These are phyloP conservation scores for Takashimella koratensis DNA, from an alignment of 1,284 basidiomycete species.

Conservation along the genomic window DNA sequence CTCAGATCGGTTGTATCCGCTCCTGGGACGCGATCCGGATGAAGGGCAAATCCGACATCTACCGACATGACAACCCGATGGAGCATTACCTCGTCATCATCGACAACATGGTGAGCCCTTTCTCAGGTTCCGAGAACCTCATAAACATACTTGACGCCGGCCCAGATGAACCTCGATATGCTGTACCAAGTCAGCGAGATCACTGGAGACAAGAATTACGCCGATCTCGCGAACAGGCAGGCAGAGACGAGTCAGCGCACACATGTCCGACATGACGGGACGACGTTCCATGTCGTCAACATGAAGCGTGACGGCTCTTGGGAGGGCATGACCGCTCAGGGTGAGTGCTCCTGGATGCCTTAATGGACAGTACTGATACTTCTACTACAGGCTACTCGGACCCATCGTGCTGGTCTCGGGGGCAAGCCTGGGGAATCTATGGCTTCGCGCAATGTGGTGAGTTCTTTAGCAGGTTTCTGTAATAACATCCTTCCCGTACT, in stretches of 20 bases:
- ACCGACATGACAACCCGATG: constrained; percentile 27
- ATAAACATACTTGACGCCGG: too few species aligned
- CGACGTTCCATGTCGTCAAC: constrained; percentile 41
- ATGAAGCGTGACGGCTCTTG: constrained; percentile 18
- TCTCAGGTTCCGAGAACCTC: background rate
- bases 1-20: constrained; percentile 34
- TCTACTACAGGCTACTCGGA: constrained; percentile 26
- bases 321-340: constrained; percentile 30
- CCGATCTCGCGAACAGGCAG: constrained; percentile 31
- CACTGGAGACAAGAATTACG: constrained; percentile 33
- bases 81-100: constrained; percentile 43
- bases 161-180: constrained; percentile 44
- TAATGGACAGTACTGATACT: background rate
- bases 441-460: constrained; percentile 39
- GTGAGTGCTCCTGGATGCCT: constrained; percentile 9
- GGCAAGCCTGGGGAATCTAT: constrained; percentile 42
- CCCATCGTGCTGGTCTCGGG: constrained; percentile 35
- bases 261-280: constrained; percentile 31
- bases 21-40: constrained; percentile 31
- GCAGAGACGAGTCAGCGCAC: constrained; percentile 28
- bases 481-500: background rate
- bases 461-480: constrained; percentile 4
- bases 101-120: constrained; percentile 38
- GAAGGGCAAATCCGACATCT: constrained; percentile 17
- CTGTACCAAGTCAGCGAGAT: constrained; percentile 33